Conservation (phyloP, 768 basidiomycete species). For the Suillus paluster region DNA sequence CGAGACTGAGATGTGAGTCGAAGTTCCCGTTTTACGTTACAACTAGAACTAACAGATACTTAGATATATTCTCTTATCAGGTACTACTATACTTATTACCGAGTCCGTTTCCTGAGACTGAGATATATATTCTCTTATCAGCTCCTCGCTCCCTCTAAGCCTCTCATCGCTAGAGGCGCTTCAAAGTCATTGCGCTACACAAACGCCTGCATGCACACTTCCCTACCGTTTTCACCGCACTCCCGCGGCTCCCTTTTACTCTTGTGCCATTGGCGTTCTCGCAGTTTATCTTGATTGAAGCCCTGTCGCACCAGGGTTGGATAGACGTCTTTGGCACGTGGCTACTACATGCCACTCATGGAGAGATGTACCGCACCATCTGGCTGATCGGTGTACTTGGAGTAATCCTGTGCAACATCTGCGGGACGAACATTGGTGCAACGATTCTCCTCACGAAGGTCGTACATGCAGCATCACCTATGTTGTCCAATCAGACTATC, state of each 20-base stretch:
- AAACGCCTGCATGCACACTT: slow-evolving; percentile 46
- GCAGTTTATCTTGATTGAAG: slow-evolving; percentile 94
- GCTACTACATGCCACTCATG: slow-evolving; percentile 51
- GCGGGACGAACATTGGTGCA: slow-evolving; percentile 90
- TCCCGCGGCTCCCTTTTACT: slow-evolving; percentile 75
- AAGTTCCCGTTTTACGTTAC: no score
- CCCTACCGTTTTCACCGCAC: slow-evolving; percentile 71
- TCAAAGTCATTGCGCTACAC: slow-evolving; percentile 5
- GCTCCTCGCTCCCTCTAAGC: background rate
- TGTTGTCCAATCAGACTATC: slow-evolving; percentile 38
- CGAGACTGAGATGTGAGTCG: no score
- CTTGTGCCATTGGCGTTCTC: slow-evolving; percentile 92
- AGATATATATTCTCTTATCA: no score
- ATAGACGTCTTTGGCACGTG: slow-evolving; percentile 80
- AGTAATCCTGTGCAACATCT: slow-evolving; percentile 78
- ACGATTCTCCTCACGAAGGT: slow-evolving; percentile 89
- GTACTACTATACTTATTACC: no score
- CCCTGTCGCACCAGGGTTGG: slow-evolving; percentile 83
- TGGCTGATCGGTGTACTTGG: slow-evolving; percentile 75
- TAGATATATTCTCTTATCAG: no score
- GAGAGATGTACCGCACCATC: slow-evolving; percentile 52
- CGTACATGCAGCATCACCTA: slow-evolving; percentile 51
- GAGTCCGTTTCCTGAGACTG: no score
- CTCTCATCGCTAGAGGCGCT: background rate
- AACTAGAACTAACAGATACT: no score